These are phyloP conservation scores for Fusarium oxysporum DNA, from an alignment of 2,329 filamentous ascomycete species.

Conservation along the genomic window DNA sequence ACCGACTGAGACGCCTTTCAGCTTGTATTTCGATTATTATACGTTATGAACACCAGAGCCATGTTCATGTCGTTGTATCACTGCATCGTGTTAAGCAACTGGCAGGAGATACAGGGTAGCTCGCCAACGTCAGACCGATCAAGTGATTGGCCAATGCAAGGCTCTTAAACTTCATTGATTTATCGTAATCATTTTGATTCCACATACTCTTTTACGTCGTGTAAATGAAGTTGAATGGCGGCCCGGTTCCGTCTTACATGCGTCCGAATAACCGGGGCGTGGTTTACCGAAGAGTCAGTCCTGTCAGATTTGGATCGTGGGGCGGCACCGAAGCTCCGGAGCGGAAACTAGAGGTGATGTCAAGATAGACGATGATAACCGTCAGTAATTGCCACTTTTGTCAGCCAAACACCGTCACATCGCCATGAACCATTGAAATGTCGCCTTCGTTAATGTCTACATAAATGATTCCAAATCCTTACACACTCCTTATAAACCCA, in stretches of 20 bases:
- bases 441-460: not conserved
- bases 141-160: not conserved
- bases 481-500: constrained; percentile 7
- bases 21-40: not conserved
- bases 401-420: constrained; percentile 21
- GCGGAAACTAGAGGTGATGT: constrained; percentile 34
- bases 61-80: not conserved
- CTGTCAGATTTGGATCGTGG: constrained; percentile 20
- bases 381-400: constrained; percentile 38
- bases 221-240: constrained; percentile 6
- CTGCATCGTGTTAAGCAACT: not conserved
- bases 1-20: not conserved
- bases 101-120: constrained; percentile 2
- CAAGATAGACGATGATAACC: constrained; percentile 30
- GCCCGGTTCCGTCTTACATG: constrained; percentile 31
- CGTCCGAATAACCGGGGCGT: constrained; percentile 22
- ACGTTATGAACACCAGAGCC: not conserved
- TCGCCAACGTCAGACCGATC: not conserved
- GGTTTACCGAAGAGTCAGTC: not conserved
- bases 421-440: constrained; percentile 1
- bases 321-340: constrained; percentile 21
- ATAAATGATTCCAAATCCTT: constrained; percentile 26
- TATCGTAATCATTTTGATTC: not conserved
- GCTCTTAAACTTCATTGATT: not conserved
- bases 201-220: not conserved